Base-by-base conservation (phyloP, 169 alveolate genomes). In the Plasmodium gaboni region DNA sequence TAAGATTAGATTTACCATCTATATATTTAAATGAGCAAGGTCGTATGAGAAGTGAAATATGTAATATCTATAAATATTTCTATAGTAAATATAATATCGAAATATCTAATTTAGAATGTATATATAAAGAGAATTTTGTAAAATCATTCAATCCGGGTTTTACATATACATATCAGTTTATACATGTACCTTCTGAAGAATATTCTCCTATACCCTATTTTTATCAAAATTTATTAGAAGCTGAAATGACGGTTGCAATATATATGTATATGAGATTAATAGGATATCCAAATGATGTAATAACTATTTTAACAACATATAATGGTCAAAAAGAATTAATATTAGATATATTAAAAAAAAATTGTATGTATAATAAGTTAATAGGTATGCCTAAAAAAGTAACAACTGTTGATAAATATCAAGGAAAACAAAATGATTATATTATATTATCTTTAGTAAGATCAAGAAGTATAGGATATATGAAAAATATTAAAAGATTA, bases 161-260 rank as follows among this genome's bases (percentile, higher is more conserved):
- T 95, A 71, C 93, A 13, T 94, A 94, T 74, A 95, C 92, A 71
- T 94, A 92, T 74, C 98, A 95, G 76, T 96, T 96, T 74, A 92
- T 97, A 53, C 95, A 97, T 57, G 98, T 97, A 1, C 96, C 93
- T 74, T 94, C 95, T 51, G 96, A 93, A 1, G 99, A 97, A 90
- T 94, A 95, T 50, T 73, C 95, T 5, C 98, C 98, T 44, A 88
- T 94, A 24, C 97, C 98, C 15, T 92, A 97, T 93, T 96, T 96
- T 80, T 97, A 93, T 93, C 98, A 97, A 93, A 97, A 97, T 87
- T 87, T 96, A 88, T 97, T 97, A 28, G 99, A 97, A 88, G 99
- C 99, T 0, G 98, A 97, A 92, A 96, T 89, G 91, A 95, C 95
- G 60, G 98, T 97, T 51, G 97, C 98, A 10, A 86, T 96, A 63